Percentiles rank a stretch among this genome's conserved stretches.
Conservation (phyloP, 1,284 basidiomycete species). For the Ustilago xerochloae region DNA sequence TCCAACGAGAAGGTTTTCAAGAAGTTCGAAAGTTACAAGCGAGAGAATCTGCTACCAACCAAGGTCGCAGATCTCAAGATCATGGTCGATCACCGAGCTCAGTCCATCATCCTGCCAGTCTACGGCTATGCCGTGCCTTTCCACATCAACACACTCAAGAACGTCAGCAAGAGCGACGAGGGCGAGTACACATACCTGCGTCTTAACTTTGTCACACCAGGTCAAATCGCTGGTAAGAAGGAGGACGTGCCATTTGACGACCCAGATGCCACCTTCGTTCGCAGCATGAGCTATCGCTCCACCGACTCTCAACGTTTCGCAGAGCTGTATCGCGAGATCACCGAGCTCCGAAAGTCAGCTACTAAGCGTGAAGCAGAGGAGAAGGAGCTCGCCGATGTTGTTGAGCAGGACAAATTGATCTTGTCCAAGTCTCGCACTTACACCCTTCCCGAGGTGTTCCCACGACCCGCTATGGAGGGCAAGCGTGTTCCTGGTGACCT, state of each 20-base stretch:
- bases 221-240: conserved; percentile 96
- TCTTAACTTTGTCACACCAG: conserved; percentile 98
- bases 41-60: conserved; percentile 85
- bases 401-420: conserved; percentile 89
- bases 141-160: conserved; percentile 99
- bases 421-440: conserved; percentile 75
- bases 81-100: conserved; percentile 87
- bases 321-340: conserved; percentile 88
- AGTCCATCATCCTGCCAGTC: conserved; percentile 90
- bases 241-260: conserved; percentile 99
- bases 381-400: conserved; percentile 97
- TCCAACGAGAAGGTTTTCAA: conserved; percentile 80
- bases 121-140: conserved; percentile 96
- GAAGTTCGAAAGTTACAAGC: conserved; percentile 95
- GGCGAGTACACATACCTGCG: conserved; percentile 93
- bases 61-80: conserved; percentile 74
- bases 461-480: conserved; percentile 90
- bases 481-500: conserved; percentile 91
- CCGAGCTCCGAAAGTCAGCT: conserved; percentile 93
- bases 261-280: conserved; percentile 94
- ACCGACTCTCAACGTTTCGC: conserved; percentile 89
- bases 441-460: conserved; percentile 86
- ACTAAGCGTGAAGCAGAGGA: conserved; percentile 97
- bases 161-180: conserved; percentile 96
- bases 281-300: conserved; percentile 93